Percentiles rank a stretch among this genome's conserved stretches.
Conservation (phyloP, 1,139 yeast species). For the Diutina pseudorugosa region DNA sequence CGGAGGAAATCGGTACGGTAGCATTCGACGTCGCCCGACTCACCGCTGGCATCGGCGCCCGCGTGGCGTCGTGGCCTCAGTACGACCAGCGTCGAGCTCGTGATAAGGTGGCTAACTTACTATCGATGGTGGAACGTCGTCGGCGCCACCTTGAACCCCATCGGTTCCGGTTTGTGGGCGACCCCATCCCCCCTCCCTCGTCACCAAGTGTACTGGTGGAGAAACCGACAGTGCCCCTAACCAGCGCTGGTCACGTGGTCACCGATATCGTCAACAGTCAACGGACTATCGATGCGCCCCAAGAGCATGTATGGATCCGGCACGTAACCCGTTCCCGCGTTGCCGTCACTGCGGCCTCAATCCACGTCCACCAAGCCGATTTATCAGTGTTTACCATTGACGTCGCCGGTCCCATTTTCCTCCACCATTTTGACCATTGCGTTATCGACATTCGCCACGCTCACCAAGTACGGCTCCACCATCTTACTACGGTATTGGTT, state of each 20-base stretch:
- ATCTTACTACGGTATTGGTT: not conserved
- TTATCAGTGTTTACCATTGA: not conserved
- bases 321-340: not conserved
- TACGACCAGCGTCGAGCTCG: not conserved
- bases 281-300: not conserved
- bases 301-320: not conserved
- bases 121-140: not conserved
- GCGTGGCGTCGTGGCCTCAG: not conserved
- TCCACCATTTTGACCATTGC: not conserved
- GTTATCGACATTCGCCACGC: not conserved
- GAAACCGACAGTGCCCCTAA: not conserved
- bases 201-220: not conserved
- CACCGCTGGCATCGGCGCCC: not conserved
- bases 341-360: not conserved
- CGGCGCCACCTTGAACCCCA: not conserved
- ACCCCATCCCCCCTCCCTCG: not conserved
- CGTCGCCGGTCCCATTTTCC: not conserved
- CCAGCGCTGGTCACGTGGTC: not conserved
- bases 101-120: not conserved
- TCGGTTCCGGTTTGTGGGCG: not conserved
- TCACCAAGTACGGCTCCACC: not conserved
- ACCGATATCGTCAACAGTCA: not conserved
- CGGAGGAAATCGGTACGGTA: not conserved
- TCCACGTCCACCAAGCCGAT: not conserved
- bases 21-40: not conserved